Percentiles rank a stretch among this genome's conserved stretches.
These are phyloP conservation scores for Tulasnella sp. DNA, from an alignment of 768 basidiomycete species.

Conservation along the genomic window DNA sequence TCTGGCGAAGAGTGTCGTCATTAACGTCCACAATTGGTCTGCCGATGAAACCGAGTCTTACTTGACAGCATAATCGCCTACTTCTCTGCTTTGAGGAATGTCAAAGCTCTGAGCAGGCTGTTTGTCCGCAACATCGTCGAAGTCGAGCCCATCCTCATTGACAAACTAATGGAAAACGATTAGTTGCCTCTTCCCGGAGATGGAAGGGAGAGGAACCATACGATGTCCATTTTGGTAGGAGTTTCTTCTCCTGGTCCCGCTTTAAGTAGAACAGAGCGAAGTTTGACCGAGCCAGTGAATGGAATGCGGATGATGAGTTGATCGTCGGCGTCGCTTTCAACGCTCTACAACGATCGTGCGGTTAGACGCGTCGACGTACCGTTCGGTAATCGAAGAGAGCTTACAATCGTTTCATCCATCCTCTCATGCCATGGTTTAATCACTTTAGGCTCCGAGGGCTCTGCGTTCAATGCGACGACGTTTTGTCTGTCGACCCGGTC, in stretches of 20 bases:
- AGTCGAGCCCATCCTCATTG: conserved; percentile 71
- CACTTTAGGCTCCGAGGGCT: conserved; percentile 38
- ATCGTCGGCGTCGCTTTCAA: conserved; percentile 88
- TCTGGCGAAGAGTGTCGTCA: conserved; percentile 33
- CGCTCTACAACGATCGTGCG: too few species aligned
- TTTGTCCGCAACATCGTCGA: conserved; percentile 53
- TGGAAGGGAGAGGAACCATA: conserved; percentile 26
- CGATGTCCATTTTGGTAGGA: conserved; percentile 58
- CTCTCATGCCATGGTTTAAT: conserved; percentile 86
- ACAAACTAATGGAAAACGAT: conserved; percentile 42
- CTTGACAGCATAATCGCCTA: conserved; percentile 82
- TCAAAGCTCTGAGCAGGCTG: conserved; percentile 61
- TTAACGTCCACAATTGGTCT: background rate
- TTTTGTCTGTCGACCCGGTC: conserved; percentile 65
- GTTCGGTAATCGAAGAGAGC: conserved; percentile 16
- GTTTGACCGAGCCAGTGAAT: conserved; percentile 77
- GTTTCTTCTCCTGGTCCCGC: conserved; percentile 72
- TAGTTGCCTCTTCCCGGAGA: background rate
- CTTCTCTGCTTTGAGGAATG: conserved; percentile 56
- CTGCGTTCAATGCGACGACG: conserved; percentile 67
- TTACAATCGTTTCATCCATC: conserved; percentile 55
- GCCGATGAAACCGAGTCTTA: conserved; percentile 26
- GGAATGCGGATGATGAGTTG: conserved; percentile 63
- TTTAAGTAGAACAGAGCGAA: conserved; percentile 73
- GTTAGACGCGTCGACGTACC: background rate